Conservation (phyloP, 164 flowering plant species). For the Chimonanthus praecox region DNA sequence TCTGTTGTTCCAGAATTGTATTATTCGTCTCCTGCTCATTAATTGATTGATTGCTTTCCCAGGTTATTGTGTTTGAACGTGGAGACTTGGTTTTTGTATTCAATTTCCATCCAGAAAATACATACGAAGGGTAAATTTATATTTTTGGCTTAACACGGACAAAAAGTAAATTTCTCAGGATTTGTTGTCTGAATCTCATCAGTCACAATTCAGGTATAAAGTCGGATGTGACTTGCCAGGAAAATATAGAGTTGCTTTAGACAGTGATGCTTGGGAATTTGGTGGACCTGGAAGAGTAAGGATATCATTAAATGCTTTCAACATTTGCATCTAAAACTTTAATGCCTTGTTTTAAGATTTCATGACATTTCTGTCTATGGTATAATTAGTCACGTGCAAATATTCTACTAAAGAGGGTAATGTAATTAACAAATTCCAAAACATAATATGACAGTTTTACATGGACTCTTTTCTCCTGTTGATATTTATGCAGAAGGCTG, state of each 20-base stretch:
- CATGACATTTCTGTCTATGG: too few species aligned
- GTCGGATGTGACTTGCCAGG: conserved; percentile 96
- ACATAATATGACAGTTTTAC: too few species aligned
- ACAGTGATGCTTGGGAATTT: conserved; percentile 90
- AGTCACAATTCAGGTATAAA: conserved; percentile 56
- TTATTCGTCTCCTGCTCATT: conserved; percentile 4
- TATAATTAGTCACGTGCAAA: too few species aligned
- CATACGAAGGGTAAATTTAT: conserved; percentile 73
- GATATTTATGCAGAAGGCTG: too few species aligned
- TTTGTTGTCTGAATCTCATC: conserved; percentile 1
- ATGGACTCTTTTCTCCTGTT: too few species aligned
- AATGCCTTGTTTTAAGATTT: too few species aligned
- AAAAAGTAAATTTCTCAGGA: neutral
- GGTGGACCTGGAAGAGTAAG: conserved; percentile 97
- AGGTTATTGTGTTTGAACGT: conserved; percentile 96
- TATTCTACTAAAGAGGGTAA: too few species aligned
- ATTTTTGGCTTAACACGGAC: neutral
- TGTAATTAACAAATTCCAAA: too few species aligned
- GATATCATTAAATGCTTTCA: conserved; percentile 1
- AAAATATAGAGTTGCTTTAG: conserved; percentile 84
- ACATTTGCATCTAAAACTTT: neutral
- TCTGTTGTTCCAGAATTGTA: neutral
- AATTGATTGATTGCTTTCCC: conserved; percentile 10
- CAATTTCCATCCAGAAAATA: conserved; percentile 83
- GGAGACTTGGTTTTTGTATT: conserved; percentile 90